phyloP scores from a whole-genome alignment of 2,329 filamentous ascomycete species.

The Stachybotrys chartarum region DNA sequence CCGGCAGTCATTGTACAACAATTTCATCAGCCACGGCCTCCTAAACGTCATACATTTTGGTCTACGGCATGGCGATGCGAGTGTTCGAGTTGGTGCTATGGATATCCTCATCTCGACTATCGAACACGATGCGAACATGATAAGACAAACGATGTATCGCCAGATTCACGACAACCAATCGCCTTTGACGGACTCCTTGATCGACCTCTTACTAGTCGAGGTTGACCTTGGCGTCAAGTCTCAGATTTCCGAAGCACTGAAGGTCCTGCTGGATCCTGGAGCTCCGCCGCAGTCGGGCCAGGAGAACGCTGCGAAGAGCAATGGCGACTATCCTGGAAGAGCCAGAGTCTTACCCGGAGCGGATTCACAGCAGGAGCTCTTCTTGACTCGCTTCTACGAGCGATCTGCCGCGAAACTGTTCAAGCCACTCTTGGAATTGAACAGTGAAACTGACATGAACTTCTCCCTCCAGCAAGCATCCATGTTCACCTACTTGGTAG shows the following conservation, averaged over 20 bases:
- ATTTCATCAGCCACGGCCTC: slow-evolving; percentile 82
- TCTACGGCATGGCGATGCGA: slow-evolving; percentile 74
- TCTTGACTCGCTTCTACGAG: slow-evolving; percentile 86
- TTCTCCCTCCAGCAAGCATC: slow-evolving; percentile 79
- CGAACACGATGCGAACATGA: slow-evolving; percentile 91
- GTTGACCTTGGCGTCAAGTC: slow-evolving; percentile 91
- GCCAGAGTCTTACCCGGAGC: slow-evolving; percentile 42
- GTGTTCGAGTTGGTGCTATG: slow-evolving; percentile 83
- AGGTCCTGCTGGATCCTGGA: slow-evolving; percentile 78
- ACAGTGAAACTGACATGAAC: slow-evolving; percentile 59
- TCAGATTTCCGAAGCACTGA: slow-evolving; percentile 91
- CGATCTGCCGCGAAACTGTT: slow-evolving; percentile 80
- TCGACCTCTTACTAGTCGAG: slow-evolving; percentile 85
- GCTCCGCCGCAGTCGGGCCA: slow-evolving; percentile 30
- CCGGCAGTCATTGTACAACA: slow-evolving; percentile 76
- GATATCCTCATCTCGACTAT: slow-evolving; percentile 92
- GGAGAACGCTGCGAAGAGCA: slow-evolving; percentile 55
- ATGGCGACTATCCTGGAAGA: slow-evolving; percentile 62
- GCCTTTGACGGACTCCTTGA: slow-evolving; percentile 83
- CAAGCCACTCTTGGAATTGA: slow-evolving; percentile 74
- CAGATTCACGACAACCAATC: slow-evolving; percentile 82
- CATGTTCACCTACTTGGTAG: slow-evolving; percentile 85
- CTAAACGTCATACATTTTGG: slow-evolving; percentile 89
- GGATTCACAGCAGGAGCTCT: slow-evolving; percentile 74
- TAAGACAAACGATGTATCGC: slow-evolving; percentile 86